phyloP scores from a whole-genome alignment of 148 eudicot genomes.

The Pharnaceum exiguum region DNA sequence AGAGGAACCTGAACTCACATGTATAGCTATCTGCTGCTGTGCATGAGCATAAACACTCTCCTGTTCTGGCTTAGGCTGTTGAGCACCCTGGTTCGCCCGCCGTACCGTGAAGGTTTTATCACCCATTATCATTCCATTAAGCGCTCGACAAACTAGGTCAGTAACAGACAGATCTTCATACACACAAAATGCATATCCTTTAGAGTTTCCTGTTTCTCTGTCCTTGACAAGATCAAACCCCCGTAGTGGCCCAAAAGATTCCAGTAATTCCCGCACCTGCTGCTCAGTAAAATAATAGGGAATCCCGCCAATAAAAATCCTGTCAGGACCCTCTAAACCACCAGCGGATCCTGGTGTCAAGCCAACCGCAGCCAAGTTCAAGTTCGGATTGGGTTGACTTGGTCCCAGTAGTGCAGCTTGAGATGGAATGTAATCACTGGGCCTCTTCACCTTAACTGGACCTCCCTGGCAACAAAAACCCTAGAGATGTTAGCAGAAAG shows the following conservation, averaged over 20 bases:
- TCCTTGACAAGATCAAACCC: constrained; percentile 98
- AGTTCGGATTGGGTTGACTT: constrained; percentile 84
- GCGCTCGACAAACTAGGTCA: constrained; percentile 89
- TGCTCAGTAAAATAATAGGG: constrained; percentile 93
- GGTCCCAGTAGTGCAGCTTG: constrained; percentile 98
- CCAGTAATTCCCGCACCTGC: constrained; percentile 87
- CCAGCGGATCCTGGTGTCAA: constrained; percentile 84
- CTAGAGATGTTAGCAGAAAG: background rate
- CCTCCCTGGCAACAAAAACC: constrained; percentile 53
- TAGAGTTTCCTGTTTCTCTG: constrained; percentile 94
- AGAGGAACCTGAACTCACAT: constrained; percentile 36
- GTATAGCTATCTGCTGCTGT: constrained; percentile 88
- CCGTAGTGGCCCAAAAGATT: constrained; percentile 81
- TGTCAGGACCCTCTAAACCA: constrained; percentile 98
- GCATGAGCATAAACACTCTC: constrained; percentile 84
- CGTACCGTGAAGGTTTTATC: constrained; percentile 90
- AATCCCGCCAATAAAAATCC: constrained; percentile 92
- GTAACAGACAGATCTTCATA: constrained; percentile 79
- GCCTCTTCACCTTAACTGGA: constrained; percentile 92
- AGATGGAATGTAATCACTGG: constrained; percentile 92
- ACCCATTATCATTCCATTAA: constrained; percentile 96
- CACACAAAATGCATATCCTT: constrained; percentile 98
- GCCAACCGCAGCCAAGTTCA: constrained; percentile 92
- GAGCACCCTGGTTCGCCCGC: constrained; percentile 88
- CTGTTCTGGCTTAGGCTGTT: constrained; percentile 94